Conservation (phyloP, 208 protist genomes). For the Borovskyia barvae region DNA sequence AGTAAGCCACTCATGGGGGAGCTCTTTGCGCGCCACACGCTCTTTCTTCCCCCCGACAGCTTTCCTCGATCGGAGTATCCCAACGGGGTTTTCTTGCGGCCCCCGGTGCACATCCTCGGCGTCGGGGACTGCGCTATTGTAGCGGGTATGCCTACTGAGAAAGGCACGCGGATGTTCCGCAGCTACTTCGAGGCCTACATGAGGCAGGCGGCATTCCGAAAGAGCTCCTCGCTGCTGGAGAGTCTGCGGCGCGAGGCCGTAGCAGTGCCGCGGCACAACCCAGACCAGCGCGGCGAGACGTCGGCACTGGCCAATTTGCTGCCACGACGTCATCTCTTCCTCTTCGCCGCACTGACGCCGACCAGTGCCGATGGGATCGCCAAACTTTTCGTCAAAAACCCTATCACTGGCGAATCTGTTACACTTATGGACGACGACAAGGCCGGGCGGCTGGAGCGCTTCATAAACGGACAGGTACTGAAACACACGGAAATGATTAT, state of each 20-base stretch:
- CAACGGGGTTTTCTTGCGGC: slow-evolving; percentile 85
- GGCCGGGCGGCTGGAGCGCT: slow-evolving; percentile 50
- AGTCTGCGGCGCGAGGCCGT: slow-evolving; percentile 63
- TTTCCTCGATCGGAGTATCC: slow-evolving; percentile 54
- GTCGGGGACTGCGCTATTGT: slow-evolving; percentile 85
- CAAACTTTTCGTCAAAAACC: slow-evolving; percentile 89
- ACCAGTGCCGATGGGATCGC: slow-evolving; percentile 42
- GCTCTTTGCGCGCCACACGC: slow-evolving; percentile 75
- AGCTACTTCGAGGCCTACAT: slow-evolving; percentile 86
- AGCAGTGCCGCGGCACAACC: slow-evolving; percentile 54
- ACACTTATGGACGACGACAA: slow-evolving; percentile 59
- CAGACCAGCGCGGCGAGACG: slow-evolving; percentile 54
- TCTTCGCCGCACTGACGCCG: slow-evolving; percentile 64
- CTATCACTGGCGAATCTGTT: slow-evolving; percentile 80
- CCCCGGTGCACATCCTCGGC: slow-evolving; percentile 77
- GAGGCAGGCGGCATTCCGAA: slow-evolving; percentile 79
- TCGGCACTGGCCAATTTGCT: slow-evolving; percentile 80
- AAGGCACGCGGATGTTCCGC: slow-evolving; percentile 85
- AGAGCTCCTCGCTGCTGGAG: slow-evolving; percentile 80
- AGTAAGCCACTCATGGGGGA: slow-evolving; percentile 81
- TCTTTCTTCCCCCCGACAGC: slow-evolving; percentile 47
- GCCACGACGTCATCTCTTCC: slow-evolving; percentile 82
- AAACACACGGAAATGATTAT: slow-evolving; percentile 78
- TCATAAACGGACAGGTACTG: slow-evolving; percentile 65
- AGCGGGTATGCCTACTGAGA: slow-evolving; percentile 63